phyloP scores from a whole-genome alignment of 352 stramenopile genomes.

The Globisporangium paddicum region DNA sequence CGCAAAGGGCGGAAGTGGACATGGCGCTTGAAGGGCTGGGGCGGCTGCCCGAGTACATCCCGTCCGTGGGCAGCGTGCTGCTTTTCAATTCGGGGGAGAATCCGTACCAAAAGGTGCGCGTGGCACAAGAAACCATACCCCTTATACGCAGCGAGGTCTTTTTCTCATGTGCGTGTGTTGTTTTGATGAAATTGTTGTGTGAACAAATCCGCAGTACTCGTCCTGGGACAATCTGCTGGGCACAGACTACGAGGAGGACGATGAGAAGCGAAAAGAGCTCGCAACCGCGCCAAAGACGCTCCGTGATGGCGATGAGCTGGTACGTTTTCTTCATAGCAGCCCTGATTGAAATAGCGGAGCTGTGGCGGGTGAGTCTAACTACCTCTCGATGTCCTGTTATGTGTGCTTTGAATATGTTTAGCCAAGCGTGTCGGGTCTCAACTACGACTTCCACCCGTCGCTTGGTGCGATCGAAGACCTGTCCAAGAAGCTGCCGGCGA shows the following conservation, averaged over 20 bases:
- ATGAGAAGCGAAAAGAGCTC: constrained; percentile 81
- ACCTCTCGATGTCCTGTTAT: not conserved
- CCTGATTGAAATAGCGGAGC: not conserved
- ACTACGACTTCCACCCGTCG: constrained; percentile 75
- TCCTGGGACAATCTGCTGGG: constrained; percentile 86
- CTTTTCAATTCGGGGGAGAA: constrained; percentile 88
- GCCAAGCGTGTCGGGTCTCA: constrained; percentile 60
- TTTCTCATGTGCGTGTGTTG: no score
- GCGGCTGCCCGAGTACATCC: constrained; percentile 74
- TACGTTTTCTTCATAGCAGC: constrained; percentile 17
- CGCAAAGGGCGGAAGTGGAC: constrained; percentile 65
- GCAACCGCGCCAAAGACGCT: constrained; percentile 75
- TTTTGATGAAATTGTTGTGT: no score
- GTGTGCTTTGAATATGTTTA: constrained; percentile 9
- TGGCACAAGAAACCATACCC: no score
- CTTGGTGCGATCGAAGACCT: constrained; percentile 64
- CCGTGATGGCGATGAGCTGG: constrained; percentile 76
- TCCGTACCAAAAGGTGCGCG: constrained; percentile 78
- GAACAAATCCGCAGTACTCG: constrained; percentile 74
- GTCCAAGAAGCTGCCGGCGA: constrained; percentile 72
- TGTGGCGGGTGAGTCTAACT: not conserved
- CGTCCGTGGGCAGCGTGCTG: constrained; percentile 74
- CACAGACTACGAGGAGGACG: constrained; percentile 84
- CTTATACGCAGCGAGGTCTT: no score
- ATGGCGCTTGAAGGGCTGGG: constrained; percentile 78